Evolutionary conservation across 192 early-diverging fungal species (phyloP), one percentile per base, ranked within the genome.

Genomic region (Backusella tuberculispora): DNA sequence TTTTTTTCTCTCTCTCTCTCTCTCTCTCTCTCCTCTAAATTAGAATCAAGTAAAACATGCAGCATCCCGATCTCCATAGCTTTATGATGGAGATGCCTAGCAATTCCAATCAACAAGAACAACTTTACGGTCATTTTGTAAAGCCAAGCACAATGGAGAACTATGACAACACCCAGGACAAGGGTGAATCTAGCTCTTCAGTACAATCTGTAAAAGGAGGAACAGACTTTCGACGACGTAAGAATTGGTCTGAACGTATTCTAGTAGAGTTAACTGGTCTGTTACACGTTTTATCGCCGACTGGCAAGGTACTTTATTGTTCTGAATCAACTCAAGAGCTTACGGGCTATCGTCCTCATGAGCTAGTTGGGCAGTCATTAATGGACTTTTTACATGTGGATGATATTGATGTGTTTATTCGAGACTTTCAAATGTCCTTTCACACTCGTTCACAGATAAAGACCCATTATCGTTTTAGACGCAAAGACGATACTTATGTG

Each of bases 341-440:
- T 14, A 80, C 85, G 6, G 85, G 85, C 0, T 86, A 83, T 66
- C 41, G 81, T 2, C 83, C 85, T 0, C 79, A 83, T 29, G 85
- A 86, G 63, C 66, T 86, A 34, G 69, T 85, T 14, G 81, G 81
- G n/a, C 78, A 79, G 8, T 73, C 65, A 14, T 71, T 86, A n/a
- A 83, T 79, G 21, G 83, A 83, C 21, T 86, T 86, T 73, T 66
- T 86, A 10, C 85, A 86, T 37, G 69, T 82, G 13, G 84, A 85
- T 63, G 84, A 85, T 26, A 73, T 83, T 12, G 84, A 85, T 71
- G 82, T 81, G 41, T 85, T 83, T 43, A 70, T 79, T 26, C 73
- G 82, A 34, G 84, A 85, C 29, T 85, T 85, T 65, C 78, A 77
- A 34, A 60, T 84, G 71, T 72, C 80, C 0, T 78, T 84, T 21